Evolutionary conservation across 257 asterid genomes (phyloP), one percentile per base, ranked within the genome.

Genomic region (Phtheirospermum japonicum): DNA sequence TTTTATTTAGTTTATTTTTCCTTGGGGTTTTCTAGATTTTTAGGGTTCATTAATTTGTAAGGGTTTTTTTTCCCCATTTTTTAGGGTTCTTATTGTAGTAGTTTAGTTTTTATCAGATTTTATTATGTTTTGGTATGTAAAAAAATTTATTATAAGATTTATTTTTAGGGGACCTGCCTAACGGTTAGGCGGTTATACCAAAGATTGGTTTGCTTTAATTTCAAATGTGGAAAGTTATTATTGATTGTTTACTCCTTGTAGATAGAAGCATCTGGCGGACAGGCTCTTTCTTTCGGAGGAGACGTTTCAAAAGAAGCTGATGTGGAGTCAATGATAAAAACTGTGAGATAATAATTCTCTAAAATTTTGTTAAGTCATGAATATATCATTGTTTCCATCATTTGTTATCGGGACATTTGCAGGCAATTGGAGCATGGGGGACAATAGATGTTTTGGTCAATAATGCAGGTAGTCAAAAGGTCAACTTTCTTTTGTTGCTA

Each of bases 341-440:
- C 99, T 57, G 99, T 86, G 76, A 75, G 79, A 68, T 39, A 66
- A 51, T 57, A 54, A 42, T 56, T 37, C 0, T n/a, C n/a, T n/a
- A n/a, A n/a, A 8, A 9, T 70, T 65, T 30, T 32, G 63, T 59
- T 19, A 19, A 3, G 40, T 45, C 66, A 14, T 61, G 50, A 54
- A 39, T 37, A 56, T 45, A 52, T 69, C 50, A 23, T 54, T 64
- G 61, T 70, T 65, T 70, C 71, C 64, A 72, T 60, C 69, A 30
- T 37, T 19, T 78, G 66, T 67, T 64, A 42, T 36, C 64, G 81
- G 28, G 61, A 69, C n/a, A 12, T 74, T 42, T 69, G 71, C 88
- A 93, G 96, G 96, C 95, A 73, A 78, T 85, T 71, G 94, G 85
- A 65, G 83, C 96, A 14, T 93, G 99, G 97, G 97, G 96, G 73